Evolutionary conservation across 2,329 filamentous ascomycete genomes (phyloP).

Genomic region (Tolypocladium nubicola): DNA sequence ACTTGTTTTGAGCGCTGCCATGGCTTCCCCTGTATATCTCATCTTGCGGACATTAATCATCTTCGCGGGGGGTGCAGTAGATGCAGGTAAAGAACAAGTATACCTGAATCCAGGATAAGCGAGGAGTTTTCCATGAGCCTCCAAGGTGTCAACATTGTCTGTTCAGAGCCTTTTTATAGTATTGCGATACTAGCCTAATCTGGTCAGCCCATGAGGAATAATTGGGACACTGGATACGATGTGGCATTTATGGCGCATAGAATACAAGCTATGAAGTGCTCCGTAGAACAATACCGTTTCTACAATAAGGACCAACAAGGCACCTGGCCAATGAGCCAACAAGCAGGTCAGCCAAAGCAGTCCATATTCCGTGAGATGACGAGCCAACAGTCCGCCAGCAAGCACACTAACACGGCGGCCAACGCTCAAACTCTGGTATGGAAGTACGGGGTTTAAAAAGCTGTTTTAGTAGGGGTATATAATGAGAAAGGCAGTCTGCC

Average conservation of each 20-base stretch:
- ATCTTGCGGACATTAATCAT: slow-evolving; percentile 1
- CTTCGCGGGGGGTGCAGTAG: neutral
- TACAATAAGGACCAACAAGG: neutral
- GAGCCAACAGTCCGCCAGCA: neutral
- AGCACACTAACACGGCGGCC: too few relatives aligned
- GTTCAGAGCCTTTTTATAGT: neutral
- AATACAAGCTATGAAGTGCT: neutral
- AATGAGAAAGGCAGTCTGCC: too few relatives aligned
- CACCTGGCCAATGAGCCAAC: too few relatives aligned
- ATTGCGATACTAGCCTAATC: neutral
- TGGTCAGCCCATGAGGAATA: neutral
- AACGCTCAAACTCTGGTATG: too few relatives aligned
- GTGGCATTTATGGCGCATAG: neutral
- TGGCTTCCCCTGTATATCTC: neutral
- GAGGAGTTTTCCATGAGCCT: too few relatives aligned
- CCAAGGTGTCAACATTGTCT: neutral
- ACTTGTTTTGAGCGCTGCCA: neutral
- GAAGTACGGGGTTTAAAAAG: too few relatives aligned
- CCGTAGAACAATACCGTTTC: neutral
- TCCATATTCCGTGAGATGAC: neutral
- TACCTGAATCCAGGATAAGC: neutral
- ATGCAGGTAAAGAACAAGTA: neutral
- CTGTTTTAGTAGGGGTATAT: too few relatives aligned
- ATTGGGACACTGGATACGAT: neutral
- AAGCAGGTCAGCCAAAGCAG: too few relatives aligned